Base-by-base conservation (phyloP, 805 yeast species). In the Myxozyma vanderwaltii region DNA sequence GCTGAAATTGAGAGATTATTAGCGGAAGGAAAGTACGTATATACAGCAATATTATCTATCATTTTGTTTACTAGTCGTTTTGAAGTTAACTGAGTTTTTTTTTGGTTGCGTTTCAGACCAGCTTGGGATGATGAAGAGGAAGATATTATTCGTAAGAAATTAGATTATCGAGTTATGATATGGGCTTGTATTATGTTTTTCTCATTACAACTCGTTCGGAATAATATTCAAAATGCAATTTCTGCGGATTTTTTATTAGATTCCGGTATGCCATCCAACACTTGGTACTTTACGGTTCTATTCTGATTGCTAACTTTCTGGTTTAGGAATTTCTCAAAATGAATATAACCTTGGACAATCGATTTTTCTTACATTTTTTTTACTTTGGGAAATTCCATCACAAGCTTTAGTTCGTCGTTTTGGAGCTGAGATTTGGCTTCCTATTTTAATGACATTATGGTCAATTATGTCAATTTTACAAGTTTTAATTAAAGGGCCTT, bases 341-440 rank as follows among this genome's bases (percentile, higher is more conserved):
- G 80, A 83, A 58, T 83, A 77, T 69, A 85, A 85, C 67, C 68
- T 76, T 40, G 90, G 88, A 23, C 79, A 76, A 64, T 83, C 88
- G 1, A 75, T 86, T 41, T 81, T 81, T 65, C 75, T 78, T 54
- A 75, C 82, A 2, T 76, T 82, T 41, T 86, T 86, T 67, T 71
- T 69, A 26, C 46, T 70, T 8, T 77, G 76, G 51, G 82, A 81
- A 63, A 72, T 77, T 1, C 75, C 77, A 4, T 70, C 76, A 6
- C 75, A 75, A 58, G 62, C 72, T 63, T 73, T 85, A 36, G 80
- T 86, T 6, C 84, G 85, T 68, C 77, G 76, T 48, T 49, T 85
- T 39, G 90, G 89, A 10, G 81, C 86, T 4, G 88, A 83, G 65
- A 63, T 76, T 33, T 83, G 86, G 81, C 79, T 84, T 59, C 88